These are phyloP conservation scores for Torrubiellomyces zombiae DNA, from an alignment of 2,329 filamentous ascomycete genomes.

Conservation along the genomic window DNA sequence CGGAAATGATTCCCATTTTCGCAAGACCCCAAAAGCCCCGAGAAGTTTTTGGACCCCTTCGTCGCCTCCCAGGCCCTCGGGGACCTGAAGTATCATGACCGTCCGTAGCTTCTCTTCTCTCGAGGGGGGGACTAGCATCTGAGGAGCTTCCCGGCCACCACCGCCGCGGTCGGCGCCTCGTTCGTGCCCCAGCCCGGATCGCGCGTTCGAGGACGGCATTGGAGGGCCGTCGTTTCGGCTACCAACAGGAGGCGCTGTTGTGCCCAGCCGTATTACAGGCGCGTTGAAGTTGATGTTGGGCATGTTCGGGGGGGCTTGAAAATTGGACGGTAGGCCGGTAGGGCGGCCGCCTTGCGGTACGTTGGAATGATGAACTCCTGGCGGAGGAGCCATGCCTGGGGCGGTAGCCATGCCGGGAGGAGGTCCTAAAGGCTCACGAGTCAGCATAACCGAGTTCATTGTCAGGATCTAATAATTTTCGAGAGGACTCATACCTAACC, in stretches of 20 bases:
- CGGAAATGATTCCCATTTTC: slow-evolving; percentile 68
- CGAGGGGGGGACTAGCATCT: slow-evolving; percentile 64
- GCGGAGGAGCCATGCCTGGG: slow-evolving; percentile 64
- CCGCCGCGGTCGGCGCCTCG: slow-evolving; percentile 50
- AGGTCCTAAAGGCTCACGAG: slow-evolving; percentile 32
- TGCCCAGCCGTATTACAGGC: slow-evolving; percentile 85
- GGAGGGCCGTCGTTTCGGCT: slow-evolving; percentile 26
- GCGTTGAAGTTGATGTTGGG: slow-evolving; percentile 98
- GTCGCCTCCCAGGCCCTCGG: slow-evolving; percentile 60
- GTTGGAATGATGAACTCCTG: slow-evolving; percentile 65
- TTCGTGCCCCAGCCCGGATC: slow-evolving; percentile 41
- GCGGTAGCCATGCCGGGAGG: slow-evolving; percentile 65
- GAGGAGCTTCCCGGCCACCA: slow-evolving; percentile 49
- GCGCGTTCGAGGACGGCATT: slow-evolving; percentile 16
- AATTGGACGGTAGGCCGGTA: slow-evolving; percentile 63
- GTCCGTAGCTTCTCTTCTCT: slow-evolving; percentile 84
- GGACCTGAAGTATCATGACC: slow-evolving; percentile 77
- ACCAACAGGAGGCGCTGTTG: slow-evolving; percentile 42
- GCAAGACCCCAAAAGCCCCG: slow-evolving; percentile 57
- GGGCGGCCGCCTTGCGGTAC: slow-evolving; percentile 63
- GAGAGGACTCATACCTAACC: slow-evolving; percentile 55
- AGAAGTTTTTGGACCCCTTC: slow-evolving; percentile 66
- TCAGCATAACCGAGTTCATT: slow-evolving; percentile 1
- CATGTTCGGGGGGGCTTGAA: slow-evolving; percentile 80
- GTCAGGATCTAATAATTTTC: too few species aligned